Evolutionary conservation across 192 early-diverging fungal species (phyloP).

Genomic region (Gorgonomyces haynaldii): DNA sequence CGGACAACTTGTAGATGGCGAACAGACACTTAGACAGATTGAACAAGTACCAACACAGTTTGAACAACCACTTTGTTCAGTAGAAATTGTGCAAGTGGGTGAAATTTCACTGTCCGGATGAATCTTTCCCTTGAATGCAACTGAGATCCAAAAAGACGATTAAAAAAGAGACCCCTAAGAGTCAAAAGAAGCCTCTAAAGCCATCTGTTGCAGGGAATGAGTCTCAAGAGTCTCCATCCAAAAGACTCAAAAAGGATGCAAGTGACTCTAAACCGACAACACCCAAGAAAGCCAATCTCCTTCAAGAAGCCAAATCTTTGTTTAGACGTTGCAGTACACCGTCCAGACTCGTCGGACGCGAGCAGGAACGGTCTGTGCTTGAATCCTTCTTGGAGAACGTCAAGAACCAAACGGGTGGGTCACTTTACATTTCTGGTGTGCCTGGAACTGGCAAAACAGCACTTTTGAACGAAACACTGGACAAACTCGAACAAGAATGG

Average conservation of each 20-base stretch:
- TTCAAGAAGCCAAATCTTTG: constrained; percentile 48
- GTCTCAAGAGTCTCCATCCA: too few species aligned
- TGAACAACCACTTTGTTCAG: constrained; percentile 35
- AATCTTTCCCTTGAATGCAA: too few species aligned
- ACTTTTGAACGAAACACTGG: constrained; percentile 49
- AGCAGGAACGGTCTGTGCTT: constrained; percentile 39
- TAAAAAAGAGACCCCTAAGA: too few species aligned
- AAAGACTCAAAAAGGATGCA: too few species aligned
- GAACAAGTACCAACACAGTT: constrained; percentile 15
- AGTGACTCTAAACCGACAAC: too few species aligned
- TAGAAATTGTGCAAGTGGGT: too few species aligned
- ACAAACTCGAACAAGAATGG: not conserved
- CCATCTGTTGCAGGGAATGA: too few species aligned
- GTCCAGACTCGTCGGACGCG: constrained; percentile 53
- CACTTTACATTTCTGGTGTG: constrained; percentile 71
- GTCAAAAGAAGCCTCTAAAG: too few species aligned
- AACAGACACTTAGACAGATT: constrained; percentile 18
- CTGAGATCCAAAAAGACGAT: too few species aligned
- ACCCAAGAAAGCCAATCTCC: constrained; percentile 13
- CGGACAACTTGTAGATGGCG: constrained; percentile 32
- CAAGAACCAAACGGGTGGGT: not conserved
- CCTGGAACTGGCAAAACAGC: constrained; percentile 97
- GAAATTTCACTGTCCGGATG: too few species aligned
- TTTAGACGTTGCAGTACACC: constrained; percentile 53
- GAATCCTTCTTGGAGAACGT: constrained; percentile 32